Base-by-base conservation (phyloP, 179 eudicot species). In the Vitellaria paradoxa region DNA sequence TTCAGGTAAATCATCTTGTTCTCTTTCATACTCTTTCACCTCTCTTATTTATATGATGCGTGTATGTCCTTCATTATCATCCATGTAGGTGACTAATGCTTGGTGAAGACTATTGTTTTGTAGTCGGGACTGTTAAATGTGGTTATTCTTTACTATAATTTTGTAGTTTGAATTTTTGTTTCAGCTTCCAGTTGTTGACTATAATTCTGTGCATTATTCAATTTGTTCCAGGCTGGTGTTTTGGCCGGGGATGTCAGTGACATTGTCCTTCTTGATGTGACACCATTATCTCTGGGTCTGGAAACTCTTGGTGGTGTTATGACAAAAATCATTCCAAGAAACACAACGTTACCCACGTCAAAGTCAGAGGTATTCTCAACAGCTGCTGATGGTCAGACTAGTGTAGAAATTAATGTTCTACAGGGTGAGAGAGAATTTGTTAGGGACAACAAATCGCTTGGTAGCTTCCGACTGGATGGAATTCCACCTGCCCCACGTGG, bases 401-500 rank as follows among this genome's bases (percentile, higher is more conserved):
- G 99, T 82, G 99, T 95, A 2, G 99, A 95, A 82, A 95, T 95
- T 63, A 95, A 90, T 79, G 97, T 95, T 46, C 97, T 95, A 64
- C 99, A 95, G 81, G 99, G 99, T 26, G 99, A 95, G 74, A 83
- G 99, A 76, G 99, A 95, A 79, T 95, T 93, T 85, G 97, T 91
- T 1, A 84, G 93, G 82, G 99, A 95, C 79, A 95, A 95, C 77
- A 95, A 95, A 64, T 95, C 99, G 82, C 85, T 95, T 72, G 97
- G 99, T 23, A 93, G 94, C 86, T 95, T 95, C 97, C 92, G 97
- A 21, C 80, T 95, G 49, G 97, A 95, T 86, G 99, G 99, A 74
- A 92, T 96, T 74, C 99, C 99, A 7, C 99, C 99, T n/a, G 99
- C 99, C 57, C 98, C 99, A 18, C 89, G 97, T 61, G 98, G 99